phyloP scores from a whole-genome alignment of 75 land plant genomes.

The Selaginella tamariscina region DNA sequence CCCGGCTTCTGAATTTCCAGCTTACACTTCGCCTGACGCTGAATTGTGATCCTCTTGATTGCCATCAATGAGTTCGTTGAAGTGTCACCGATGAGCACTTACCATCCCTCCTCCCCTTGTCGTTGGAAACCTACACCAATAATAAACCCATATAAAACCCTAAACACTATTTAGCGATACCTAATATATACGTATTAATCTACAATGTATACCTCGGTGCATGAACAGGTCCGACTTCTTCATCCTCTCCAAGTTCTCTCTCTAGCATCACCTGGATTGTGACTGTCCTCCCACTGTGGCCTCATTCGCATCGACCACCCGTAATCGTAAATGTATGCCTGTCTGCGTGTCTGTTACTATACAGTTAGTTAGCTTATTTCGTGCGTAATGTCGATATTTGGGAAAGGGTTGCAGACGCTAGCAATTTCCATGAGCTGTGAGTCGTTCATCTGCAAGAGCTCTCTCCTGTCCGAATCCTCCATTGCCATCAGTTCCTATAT shows the following conservation, averaged over 20 bases:
- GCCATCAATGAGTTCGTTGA: constrained; percentile 62
- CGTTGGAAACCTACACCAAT: constrained; percentile 75
- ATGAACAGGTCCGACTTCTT: constrained; percentile 79
- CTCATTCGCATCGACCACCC: constrained; percentile 49
- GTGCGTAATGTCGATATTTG: constrained; percentile 70
- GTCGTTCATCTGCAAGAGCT: constrained; percentile 71
- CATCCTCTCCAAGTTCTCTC: constrained; percentile 63
- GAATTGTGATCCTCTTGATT: constrained; percentile 64
- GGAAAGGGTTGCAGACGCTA: constrained; percentile 67
- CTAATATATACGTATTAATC: no score
- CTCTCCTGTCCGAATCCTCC: constrained; percentile 88
- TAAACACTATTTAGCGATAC: no score
- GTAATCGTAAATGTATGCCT: no score
- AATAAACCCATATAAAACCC: no score
- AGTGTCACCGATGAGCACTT: constrained; percentile 79
- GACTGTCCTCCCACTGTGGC: constrained; percentile 52
- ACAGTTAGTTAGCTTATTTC: no score
- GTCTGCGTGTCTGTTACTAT: no score
- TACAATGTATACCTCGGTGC: no score
- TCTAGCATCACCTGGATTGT: constrained; percentile 61
- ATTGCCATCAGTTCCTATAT: constrained; percentile 82
- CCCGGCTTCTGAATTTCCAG: constrained; percentile 64
- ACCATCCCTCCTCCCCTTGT: constrained; percentile 93
- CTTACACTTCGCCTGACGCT: constrained; percentile 51
- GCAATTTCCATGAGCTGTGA: constrained; percentile 69